These are phyloP conservation scores for Allium cepa DNA, from an alignment of 106 monocot genomes.

Conservation along the genomic window DNA sequence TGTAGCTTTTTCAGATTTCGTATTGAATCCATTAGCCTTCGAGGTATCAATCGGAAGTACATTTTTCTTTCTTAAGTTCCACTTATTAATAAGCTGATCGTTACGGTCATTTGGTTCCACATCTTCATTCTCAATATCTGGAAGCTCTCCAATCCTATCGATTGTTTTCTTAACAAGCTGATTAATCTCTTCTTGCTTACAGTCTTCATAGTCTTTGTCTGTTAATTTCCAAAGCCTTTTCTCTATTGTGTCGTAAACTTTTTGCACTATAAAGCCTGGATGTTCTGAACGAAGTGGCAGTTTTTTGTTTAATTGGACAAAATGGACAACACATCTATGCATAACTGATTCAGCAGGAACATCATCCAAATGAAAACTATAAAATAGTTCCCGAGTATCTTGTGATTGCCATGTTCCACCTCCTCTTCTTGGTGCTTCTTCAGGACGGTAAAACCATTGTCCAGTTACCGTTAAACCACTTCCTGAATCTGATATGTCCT, in stretches of 20 bases:
- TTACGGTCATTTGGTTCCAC: conserved; percentile 15
- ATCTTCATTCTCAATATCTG: conserved; percentile 60
- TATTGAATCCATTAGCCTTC: conserved; percentile 24
- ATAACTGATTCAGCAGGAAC: conserved; percentile 97
- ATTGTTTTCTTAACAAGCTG: conserved; percentile 70
- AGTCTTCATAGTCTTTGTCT: conserved; percentile 91
- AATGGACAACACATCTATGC: conserved; percentile 97
- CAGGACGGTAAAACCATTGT: conserved; percentile 98
- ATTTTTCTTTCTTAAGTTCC: conserved; percentile 43
- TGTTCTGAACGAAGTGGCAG: conserved; percentile 56
- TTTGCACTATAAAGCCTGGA: conserved; percentile 95
- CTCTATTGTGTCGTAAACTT: conserved; percentile 79
- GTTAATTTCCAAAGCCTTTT: conserved; percentile 86
- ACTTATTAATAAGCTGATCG: conserved; percentile 28
- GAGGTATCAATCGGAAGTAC: conserved; percentile 49
- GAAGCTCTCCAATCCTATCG: conserved; percentile 69
- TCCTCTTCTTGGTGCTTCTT: conserved; percentile 84
- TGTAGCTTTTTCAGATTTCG: conserved; percentile 24
- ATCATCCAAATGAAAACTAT: conserved; percentile 92
- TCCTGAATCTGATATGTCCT: conserved; percentile 47
- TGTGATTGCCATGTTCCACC: conserved; percentile 72
- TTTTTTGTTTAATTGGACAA: conserved; percentile 79
- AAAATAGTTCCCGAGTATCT: conserved; percentile 84
- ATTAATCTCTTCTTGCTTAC: conserved; percentile 82
- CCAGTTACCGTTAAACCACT: conserved; percentile 58